Conservation (phyloP, 2,329 filamentous ascomycete species). For the Alternaria burnsii region DNA sequence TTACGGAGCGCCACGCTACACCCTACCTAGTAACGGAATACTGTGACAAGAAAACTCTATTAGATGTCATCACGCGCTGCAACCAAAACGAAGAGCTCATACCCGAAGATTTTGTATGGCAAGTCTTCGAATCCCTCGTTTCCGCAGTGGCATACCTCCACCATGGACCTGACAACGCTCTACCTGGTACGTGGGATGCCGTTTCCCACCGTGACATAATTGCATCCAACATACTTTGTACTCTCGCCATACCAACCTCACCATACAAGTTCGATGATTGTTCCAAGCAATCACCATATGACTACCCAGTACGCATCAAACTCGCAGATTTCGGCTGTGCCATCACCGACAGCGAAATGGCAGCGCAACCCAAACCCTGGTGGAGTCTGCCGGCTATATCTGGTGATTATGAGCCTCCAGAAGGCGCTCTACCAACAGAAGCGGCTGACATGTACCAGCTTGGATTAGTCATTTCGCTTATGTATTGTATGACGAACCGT, state of each 20-base stretch:
- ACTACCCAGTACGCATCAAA: background rate
- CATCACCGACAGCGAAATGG: background rate
- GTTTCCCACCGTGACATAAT: background rate
- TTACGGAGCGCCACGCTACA: background rate
- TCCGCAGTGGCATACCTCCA: background rate
- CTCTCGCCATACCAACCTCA: background rate
- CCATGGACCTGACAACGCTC: background rate
- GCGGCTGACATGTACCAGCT: slow-evolving; percentile 11
- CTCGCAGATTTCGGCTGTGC: slow-evolving; percentile 1
- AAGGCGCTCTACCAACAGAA: background rate
- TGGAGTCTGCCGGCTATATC: background rate
- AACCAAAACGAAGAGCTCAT: background rate
- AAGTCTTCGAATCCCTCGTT: slow-evolving; percentile 1
- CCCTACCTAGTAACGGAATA: background rate
- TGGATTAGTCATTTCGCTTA: background rate
- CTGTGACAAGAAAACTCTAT: background rate
- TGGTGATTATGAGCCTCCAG: background rate
- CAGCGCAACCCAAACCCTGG: background rate
- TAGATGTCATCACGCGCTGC: background rate
- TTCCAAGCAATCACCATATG: background rate
- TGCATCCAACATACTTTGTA: background rate
- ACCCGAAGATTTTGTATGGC: background rate
- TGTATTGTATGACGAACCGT: background rate
- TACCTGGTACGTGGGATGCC: background rate
- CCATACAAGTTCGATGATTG: background rate